Evolutionary conservation across 2,329 filamentous ascomycete genomes (phyloP).

Genomic region (Trichophyton equinum): DNA sequence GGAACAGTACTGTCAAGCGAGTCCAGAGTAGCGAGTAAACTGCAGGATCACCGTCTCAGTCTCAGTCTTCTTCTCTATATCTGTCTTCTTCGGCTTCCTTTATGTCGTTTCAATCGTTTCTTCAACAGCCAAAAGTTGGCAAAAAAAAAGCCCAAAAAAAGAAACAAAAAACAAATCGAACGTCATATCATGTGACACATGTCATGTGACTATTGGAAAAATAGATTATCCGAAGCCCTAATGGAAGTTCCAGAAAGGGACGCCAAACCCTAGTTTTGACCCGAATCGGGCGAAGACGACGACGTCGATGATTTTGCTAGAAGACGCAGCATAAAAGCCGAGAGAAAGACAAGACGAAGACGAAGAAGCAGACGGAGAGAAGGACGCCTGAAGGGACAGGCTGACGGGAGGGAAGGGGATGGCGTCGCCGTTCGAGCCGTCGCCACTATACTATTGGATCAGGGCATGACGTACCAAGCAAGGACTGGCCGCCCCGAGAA

Average conservation of each 20-base stretch:
- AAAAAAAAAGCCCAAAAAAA: background rate
- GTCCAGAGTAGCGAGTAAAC: background rate
- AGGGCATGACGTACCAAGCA: constrained; percentile 1
- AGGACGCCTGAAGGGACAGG: background rate
- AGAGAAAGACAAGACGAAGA: background rate
- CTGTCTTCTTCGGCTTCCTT: background rate
- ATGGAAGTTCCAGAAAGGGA: background rate
- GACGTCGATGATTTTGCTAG: background rate
- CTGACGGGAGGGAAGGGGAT: background rate
- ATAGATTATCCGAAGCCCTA: background rate
- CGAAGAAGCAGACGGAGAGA: background rate
- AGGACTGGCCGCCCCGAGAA: background rate
- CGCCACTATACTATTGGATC: constrained; percentile 15
- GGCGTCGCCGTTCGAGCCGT: constrained; percentile 15
- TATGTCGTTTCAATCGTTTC: background rate
- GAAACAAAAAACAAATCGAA: background rate
- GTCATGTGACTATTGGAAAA: background rate
- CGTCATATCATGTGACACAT: constrained; percentile 1
- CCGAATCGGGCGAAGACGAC: background rate
- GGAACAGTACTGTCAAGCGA: background rate
- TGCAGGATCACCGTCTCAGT: background rate
- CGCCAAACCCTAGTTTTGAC: background rate
- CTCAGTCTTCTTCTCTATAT: background rate
- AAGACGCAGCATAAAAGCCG: background rate
- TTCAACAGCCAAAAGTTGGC: background rate